Base-by-base conservation (phyloP, 441 rosid species). In the Gossypium lobatum region DNA sequence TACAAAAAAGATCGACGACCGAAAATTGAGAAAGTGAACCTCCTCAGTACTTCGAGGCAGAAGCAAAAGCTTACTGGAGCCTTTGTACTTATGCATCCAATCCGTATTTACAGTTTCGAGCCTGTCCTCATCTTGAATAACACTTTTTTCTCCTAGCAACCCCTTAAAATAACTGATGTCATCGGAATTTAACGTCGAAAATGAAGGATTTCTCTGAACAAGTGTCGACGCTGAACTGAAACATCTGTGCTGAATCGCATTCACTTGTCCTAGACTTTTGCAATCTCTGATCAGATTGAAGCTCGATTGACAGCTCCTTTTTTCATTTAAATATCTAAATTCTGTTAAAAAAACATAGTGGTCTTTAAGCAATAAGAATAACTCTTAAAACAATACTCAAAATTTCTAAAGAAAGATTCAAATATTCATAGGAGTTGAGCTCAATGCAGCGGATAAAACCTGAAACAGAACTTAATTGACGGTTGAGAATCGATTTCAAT, bases 51-150 rank as follows among this genome's bases (percentile, higher is more conserved):
- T 88, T 73, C 75, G 85, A 8, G 98, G 98, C 18, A 85, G 88
- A 50, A 95, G 96, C 80, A 93, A 79, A 67, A 93, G 91, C 85
- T 84, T 90, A 81, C 99, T 93, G 26, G 80, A 89, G 42, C 96
- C 99, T 70, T 70, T 89, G 66, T 90, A 93, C 76, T 90, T 95
- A 1, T 80, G 82, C 97, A 90, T 85, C 99, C 99, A 95, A 85
- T 95, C 99, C 21, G 84, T 82, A 86, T 93, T 95, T 34, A 86
- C 95, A 79, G 80, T 78, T 75, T 81, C 82, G 60, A 95, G 81
- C 70, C 84, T 82, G 62, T 91, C 92, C 77, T 93, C 92, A 78
- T 95, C 98, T 79, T 88, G 88, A 75, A 93, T 57, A 4, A 91
- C 97, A 70, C 85, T 84, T 76, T 82, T 93, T 25, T 88, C 97